Conservation (phyloP, 805 yeast genomes). For the Metschnikowia vanudenii region DNA sequence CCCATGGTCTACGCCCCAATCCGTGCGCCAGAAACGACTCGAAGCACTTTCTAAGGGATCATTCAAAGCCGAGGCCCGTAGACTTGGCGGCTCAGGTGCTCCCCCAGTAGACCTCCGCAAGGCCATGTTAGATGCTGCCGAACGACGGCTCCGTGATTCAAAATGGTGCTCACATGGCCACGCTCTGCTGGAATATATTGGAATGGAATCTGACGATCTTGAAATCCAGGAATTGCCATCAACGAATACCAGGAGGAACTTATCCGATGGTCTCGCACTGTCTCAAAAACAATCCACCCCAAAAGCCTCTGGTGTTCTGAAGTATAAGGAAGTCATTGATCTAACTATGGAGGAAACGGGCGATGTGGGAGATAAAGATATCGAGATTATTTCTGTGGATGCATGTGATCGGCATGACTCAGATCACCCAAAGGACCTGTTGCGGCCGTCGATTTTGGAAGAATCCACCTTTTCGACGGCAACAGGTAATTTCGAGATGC, state of each 20-base stretch:
- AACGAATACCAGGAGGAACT: background rate
- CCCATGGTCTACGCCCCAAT: slow-evolving; percentile 10
- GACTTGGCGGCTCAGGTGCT: slow-evolving; percentile 24
- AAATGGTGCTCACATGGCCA: slow-evolving; percentile 42
- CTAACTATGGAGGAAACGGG: slow-evolving; percentile 15
- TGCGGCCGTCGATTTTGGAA: slow-evolving; percentile 9
- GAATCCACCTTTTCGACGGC: slow-evolving; percentile 3
- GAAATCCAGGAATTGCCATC: slow-evolving; percentile 40
- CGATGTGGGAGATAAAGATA: slow-evolving; percentile 18
- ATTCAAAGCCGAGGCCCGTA: slow-evolving; percentile 41
- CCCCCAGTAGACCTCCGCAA: slow-evolving; percentile 34
- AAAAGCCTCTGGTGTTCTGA: too few species aligned
- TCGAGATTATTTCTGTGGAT: slow-evolving; percentile 16
- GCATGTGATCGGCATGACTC: slow-evolving; percentile 9
- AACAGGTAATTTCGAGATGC: slow-evolving; percentile 4
- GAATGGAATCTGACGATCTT: slow-evolving; percentile 34
- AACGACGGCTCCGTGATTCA: slow-evolving; percentile 52
- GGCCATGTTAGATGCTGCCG: slow-evolving; percentile 59
- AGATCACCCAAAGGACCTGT: background rate
- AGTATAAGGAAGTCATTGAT: slow-evolving; percentile 16
- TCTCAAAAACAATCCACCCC: background rate
- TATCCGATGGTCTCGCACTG: background rate
- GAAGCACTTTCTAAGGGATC: slow-evolving; percentile 40
- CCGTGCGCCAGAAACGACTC: slow-evolving; percentile 37
- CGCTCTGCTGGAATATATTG: background rate